phyloP scores from a whole-genome alignment of 306 rosid species.

The barrel medic (Medicago truncatula) region MtrunA17r5.0-ANR NC_053045.1:58390501-58391000 shows the following conservation, averaged over 20 bases:
- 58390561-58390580: slow-evolving; percentile 4
- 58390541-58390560: slow-evolving; percentile 18
- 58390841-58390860: not conserved
- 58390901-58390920: not conserved
- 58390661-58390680: slow-evolving; percentile 18
- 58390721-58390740: not conserved
- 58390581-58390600: slow-evolving; percentile 29
- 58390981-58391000: not conserved
- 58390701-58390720: not conserved
- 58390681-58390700: slow-evolving; percentile 10
- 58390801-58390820: slow-evolving; percentile 24
- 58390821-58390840: slow-evolving; percentile 18
- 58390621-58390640: not conserved
- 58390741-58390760: slow-evolving; percentile 13
- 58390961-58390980: not conserved
- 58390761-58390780: slow-evolving; percentile 29
- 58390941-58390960: slow-evolving; percentile 2
- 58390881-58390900: slow-evolving; percentile 28
- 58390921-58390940: not conserved
- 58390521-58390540: not conserved
- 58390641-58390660: not conserved
- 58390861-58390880: not conserved
- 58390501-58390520: slow-evolving; percentile 16
- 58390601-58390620: not conserved
- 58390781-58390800: slow-evolving; percentile 24